Base-by-base conservation (phyloP, 2,329 filamentous ascomycete species). In the Fusarium clavum region DNA sequence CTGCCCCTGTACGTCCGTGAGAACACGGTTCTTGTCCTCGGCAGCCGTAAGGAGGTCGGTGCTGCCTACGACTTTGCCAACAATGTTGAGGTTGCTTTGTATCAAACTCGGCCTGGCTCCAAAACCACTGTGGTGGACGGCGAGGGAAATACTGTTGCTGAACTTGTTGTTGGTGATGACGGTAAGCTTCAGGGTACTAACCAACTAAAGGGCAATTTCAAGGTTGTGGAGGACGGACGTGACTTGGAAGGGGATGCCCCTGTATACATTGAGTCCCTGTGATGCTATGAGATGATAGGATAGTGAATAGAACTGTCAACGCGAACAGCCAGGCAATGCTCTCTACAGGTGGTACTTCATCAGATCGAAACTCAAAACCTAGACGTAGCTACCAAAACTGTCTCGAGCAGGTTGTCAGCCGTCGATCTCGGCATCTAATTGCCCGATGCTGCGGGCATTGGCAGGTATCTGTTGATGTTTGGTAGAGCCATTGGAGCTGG, bases 1-100 rank as follows among this genome's bases (percentile, higher is more conserved):
- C 74, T 90, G 65, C 88, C 88, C 5, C 77, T 90, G 5, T 86
- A 90, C 41, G 83, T 90, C 29, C 81, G 88, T 6, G 86, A 88
- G 67, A 83, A 85, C 55, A 84, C 84, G 0, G 71, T 86, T 6
- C 75, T 86, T 7, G 80, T 86, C 8, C 78, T 86, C 4, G 84
- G 84, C 0, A 82, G 77, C 64, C 75, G 75, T 20, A 79, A 75
- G 6, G 76, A 79, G 32, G 79, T 75, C 40, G 80, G 83, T 16
- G 80, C 82, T 2, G 83, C 83, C 4, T 86, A 86, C 56, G 82
- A 86, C 68, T 86, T 86, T 66, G 72, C 75, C 4, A 69, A 75
- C n/a, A 80, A 84, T 56, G 79, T 84, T 40, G 86, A 87, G 68
- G 79, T 87, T 24, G 79, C 79, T 30, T 72, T 85, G 22, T 87